Base-by-base conservation (phyloP, 495 filamentous ascomycete species). In the Cercophora scortea region DNA sequence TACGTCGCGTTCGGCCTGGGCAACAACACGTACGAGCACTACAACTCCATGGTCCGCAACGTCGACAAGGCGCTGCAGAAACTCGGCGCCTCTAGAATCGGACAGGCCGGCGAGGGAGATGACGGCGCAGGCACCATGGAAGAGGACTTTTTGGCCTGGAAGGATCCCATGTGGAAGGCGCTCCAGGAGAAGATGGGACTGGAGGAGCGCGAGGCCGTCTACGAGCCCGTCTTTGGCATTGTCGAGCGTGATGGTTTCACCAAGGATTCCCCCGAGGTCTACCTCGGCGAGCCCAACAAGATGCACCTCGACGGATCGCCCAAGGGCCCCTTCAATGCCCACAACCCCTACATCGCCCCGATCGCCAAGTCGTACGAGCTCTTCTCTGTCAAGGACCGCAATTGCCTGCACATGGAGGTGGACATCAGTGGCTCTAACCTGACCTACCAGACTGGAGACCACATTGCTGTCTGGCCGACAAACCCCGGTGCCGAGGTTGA, bases 111-210 rank as follows among this genome's bases (percentile, higher is more conserved):
- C 63, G 93, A 97, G 73, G 93, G 93, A 61, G 93, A 99, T 61
- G 93, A 99, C 67, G 93, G 93, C 54, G 92, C 93, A 47, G 93
- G 93, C 51, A 99, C 93, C 49, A 99, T 99, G 93, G 93, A 99
- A 71, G 93, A 99, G 74, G 93, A 99, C 62, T 99, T 96, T 69
- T 74, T 99, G 64, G 88, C 93, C 54, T 99, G 93, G 93, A 99
- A 99, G 70, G 93, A 99, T 61, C 90, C 91, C 46, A 99, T 99
- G 94, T 99, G 93, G 93, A 71, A 75, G 54, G 90, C 86, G 50
- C 73, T 97, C 40, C 74, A 84, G 7, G 81, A 88, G 47, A 79
- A 85, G 57, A 86, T 99, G 86, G 79, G 80, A 48, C 76, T 99
- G 42, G 87, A 96, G 69, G 93, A 99, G 70, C 90, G 93, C 45